Conservation (phyloP, 805 yeast genomes). For the Barnettozyma siamensis region DNA sequence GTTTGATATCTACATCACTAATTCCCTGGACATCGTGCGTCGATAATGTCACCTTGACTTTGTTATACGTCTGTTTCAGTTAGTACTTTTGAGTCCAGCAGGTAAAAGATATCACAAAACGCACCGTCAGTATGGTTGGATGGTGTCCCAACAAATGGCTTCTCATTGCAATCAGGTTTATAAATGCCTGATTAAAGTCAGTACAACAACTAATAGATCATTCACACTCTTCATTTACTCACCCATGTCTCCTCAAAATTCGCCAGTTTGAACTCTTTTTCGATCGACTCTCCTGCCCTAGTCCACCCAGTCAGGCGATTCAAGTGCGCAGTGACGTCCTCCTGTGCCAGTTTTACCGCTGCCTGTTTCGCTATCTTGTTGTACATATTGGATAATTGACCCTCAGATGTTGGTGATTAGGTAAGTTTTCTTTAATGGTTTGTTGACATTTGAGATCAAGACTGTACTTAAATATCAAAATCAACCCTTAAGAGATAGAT, state of each 20-base stretch:
- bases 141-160: constrained; percentile 62
- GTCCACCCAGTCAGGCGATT: constrained; percentile 25
- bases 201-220: not conserved
- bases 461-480: not conserved
- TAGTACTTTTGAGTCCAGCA: not conserved
- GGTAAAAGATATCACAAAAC: not conserved
- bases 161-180: constrained; percentile 50
- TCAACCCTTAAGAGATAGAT: too few relatives aligned
- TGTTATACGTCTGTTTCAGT: constrained; percentile 40
- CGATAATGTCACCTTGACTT: constrained; percentile 46
- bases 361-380: constrained; percentile 30
- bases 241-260: constrained; percentile 63
- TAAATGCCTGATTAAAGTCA: constrained; percentile 28
- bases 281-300: constrained; percentile 16
- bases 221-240: not conserved
- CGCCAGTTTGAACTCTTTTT: constrained; percentile 37
- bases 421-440: not conserved
- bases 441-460: not conserved
- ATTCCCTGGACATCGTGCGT: constrained; percentile 60
- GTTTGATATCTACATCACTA: constrained; percentile 50
- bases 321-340: constrained; percentile 21
- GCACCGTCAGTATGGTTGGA: constrained; percentile 53
- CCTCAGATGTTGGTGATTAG: not conserved
- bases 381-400: too few relatives aligned
- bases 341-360: constrained; percentile 24